Base-by-base conservation (phyloP, 495 filamentous ascomycete genomes). In the Hyaloscypha hepaticicola region DNA sequence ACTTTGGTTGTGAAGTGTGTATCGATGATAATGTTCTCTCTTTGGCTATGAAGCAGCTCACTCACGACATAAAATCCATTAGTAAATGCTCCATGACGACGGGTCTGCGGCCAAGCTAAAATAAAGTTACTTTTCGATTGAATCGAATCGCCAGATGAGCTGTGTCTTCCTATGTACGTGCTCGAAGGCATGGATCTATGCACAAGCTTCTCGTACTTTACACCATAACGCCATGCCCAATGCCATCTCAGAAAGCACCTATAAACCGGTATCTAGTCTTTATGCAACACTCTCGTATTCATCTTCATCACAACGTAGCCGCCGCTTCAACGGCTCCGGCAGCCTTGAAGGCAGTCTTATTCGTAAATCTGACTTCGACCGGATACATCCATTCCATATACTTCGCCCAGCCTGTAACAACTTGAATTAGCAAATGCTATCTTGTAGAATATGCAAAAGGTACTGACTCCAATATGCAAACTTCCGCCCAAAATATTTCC, bases 391-490 rank as follows among this genome's bases (percentile, higher is more conserved):
- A 85, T 70, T 82, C 77, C 83, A 85, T 85, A 66, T 83, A 83
- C 59, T 78, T 77, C 31, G 80, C 79, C 83, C 83, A 85, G 66
- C 82, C 83, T 73, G 52, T 58, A 38, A 81, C 24, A 55, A n/a
- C 34, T 16, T 9, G 16, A 28, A 56, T 69, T 60, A 69, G 67
- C 55, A 62, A 16, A 24, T 22, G 22, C 27, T 12, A 24, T 28
- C 56, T 25, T 3, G 16, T 0, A 34, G 45, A 58, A 21, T 2
- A 51, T 24, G 26, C 7, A 7, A 51, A 22, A 27, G 12, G 16
- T 12, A 84, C 88, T 71, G 75, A 98, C 95, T 89, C 92, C 92
- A 97, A 77, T 97, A 98, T 58, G 95, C 95, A 79, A 91, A 96
- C 77, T 87, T 92, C 74, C 95, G 82, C 45, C 95, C 95, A 69